phyloP scores from a whole-genome alignment of 129 eudicot species.

The Logfia minima region DNA sequence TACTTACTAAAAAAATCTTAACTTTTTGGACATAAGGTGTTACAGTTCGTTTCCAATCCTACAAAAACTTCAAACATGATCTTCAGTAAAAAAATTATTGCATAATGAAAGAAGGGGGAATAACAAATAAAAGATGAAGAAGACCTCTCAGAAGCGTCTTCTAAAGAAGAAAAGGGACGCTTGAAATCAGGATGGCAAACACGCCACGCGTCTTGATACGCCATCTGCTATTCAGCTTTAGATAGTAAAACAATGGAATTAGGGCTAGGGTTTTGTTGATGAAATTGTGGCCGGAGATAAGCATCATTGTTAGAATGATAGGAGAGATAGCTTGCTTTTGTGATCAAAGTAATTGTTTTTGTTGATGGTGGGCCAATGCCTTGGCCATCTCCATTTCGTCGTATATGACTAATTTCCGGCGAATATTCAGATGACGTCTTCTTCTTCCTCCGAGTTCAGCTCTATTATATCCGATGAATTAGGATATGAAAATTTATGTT shows the following conservation, averaged over 20 bases:
- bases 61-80: no score
- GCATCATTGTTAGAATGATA: conserved; percentile 70
- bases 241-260: not conserved
- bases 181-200: conserved; percentile 92
- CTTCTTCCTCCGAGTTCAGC: not conserved
- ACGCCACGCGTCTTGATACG: conserved; percentile 83
- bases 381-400: conserved; percentile 47
- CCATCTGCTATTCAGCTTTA: conserved; percentile 47
- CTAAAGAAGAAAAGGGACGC: conserved; percentile 78
- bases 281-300: conserved; percentile 34
- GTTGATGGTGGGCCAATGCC: conserved; percentile 39
- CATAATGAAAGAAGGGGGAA: not conserved
- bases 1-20: no score
- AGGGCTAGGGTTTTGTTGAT: not conserved
- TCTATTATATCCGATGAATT: conserved; percentile 11
- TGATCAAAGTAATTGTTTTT: conserved; percentile 40
- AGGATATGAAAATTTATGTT: not conserved
- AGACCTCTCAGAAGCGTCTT: conserved; percentile 90
- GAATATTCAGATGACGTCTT: conserved; percentile 16
- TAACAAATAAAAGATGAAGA: not conserved
- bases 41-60: no score
- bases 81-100: not conserved
- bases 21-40: no score
- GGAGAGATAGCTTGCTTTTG: conserved; percentile 50
- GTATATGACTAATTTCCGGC: conserved; percentile 17